Evolutionary conservation across 495 filamentous ascomycete genomes (phyloP), one percentile per base, ranked within the genome.

Genomic region (Aspergillus saccharolyticus): DNA sequence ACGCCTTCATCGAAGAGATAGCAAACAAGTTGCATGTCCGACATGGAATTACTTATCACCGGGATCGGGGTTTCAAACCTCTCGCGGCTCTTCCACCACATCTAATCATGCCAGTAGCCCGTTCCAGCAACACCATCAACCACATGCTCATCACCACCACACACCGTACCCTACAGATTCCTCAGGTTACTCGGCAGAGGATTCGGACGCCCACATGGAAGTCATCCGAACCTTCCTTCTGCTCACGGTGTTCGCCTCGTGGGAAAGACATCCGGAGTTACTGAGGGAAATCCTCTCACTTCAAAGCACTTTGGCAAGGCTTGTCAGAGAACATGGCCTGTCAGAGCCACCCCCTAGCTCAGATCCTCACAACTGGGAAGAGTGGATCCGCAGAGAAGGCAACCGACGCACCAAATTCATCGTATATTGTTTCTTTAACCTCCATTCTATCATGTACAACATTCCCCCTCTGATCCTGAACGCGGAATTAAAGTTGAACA

Each of bases 381-480:
- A 78, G 43, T 83, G 78, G 78, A 63, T 77, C 20, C 66, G 73
- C 15, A 59, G 66, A 61, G 79, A 83, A 65, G 77, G 74, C 9
- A 78, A 74, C 55, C 66, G 74, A 49, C 72, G 80, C 50, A 82
- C 79, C 15, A 79, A 80, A 53, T 61, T 80, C 28, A 77, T 79
- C 47, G 80, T 78, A 10, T 83, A 80, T 55, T 78, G 78, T 61
- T 77, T 82, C 62, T 81, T 77, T 59, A 82, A 82, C 55, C 70
- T 81, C 10, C 79, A 82, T 54, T 76, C 73, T 19, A 79, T 81
- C 50, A 77, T 80, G 68, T 81, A 79, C 60, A 80, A 80, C 58
- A 77, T 78, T 18, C 79, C 80, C 48, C 80, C 80, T 1, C 59
- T 81, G 28, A 75, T 82, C 44, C 55, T 80, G 43, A 79, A 79